These are phyloP conservation scores for Hymenoscyphus infarciens DNA, from an alignment of 2,329 filamentous ascomycete species.

Conservation along the genomic window DNA sequence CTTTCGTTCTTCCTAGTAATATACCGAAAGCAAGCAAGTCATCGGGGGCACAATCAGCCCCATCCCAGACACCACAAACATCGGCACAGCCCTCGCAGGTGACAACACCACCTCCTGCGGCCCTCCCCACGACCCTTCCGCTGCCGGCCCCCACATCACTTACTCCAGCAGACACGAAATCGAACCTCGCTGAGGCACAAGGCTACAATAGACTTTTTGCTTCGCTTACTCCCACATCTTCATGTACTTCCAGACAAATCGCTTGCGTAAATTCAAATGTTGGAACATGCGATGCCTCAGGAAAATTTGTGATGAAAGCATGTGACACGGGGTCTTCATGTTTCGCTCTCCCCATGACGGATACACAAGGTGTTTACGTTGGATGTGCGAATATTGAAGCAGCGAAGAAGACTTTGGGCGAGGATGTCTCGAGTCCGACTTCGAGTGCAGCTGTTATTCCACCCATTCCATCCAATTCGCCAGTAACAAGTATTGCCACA, in stretches of 20 bases:
- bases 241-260: neutral
- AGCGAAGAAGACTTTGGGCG: neutral
- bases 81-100: neutral
- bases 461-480: neutral
- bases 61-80: neutral
- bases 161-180: neutral
- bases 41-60: neutral
- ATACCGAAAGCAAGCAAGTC: neutral
- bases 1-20: neutral
- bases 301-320: neutral
- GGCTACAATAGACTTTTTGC: neutral
- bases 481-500: neutral
- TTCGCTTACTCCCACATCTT: neutral
- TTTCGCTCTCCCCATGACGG: conserved; percentile 1
- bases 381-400: neutral
- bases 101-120: neutral
- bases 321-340: neutral
- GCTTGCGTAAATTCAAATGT: neutral
- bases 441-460: neutral
- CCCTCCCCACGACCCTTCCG: neutral
- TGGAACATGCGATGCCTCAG: neutral
- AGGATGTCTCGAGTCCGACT: neutral
- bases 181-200: neutral
- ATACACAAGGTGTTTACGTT: neutral
- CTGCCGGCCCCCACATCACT: neutral